Evolutionary conservation across 768 basidiomycete genomes (phyloP), one percentile per base, ranked within the genome.

Genomic region (Asterophora lycoperdoides): DNA sequence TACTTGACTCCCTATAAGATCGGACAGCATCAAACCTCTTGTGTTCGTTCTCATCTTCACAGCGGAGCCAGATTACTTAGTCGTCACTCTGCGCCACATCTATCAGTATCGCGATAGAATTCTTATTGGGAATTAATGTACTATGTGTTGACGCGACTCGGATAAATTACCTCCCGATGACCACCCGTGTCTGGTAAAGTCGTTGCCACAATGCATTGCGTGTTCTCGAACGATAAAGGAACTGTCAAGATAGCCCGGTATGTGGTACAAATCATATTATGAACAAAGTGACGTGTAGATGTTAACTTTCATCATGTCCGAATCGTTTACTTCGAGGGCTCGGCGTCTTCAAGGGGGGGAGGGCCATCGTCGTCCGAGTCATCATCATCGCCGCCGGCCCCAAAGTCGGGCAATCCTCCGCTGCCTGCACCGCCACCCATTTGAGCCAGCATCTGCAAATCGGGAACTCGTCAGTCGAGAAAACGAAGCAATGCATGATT

Each of bases 291-390:
- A 54, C 41, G 32, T 8, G 33, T 41, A 46, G 39, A 53, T 53
- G 42, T 39, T 49, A 34, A 35, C n/a, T 19, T 14, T 9, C 19
- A 26, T 36, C 30, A 11, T 29, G 23, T 46, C 35, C 36, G 2
- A 34, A 13, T 19, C n/a, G 26, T 60, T 62, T 68, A 73, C 60
- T 76, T 76, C 40, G 68, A 23, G 17, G 70, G 60, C 59, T 78
- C 76, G 26, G 72, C 73, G n/a, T 83, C 80, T 69, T 91, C 89
- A 40, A 92, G 83, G 57, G 89, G 86, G 44, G 89, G 89, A 48
- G 87, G 88, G 43, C 81, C 86, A 35, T 83, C 86, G 41, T 81
- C 83, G 47, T 81, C 79, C 5, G 71, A 67, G 48, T 78, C 79
- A 35, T 74, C 72, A 10, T 73, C 78, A 17, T 67, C 72, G 18